Evolutionary conservation across 179 eudicot species (phyloP).

Genomic region (Patellifolia procumbens): DNA sequence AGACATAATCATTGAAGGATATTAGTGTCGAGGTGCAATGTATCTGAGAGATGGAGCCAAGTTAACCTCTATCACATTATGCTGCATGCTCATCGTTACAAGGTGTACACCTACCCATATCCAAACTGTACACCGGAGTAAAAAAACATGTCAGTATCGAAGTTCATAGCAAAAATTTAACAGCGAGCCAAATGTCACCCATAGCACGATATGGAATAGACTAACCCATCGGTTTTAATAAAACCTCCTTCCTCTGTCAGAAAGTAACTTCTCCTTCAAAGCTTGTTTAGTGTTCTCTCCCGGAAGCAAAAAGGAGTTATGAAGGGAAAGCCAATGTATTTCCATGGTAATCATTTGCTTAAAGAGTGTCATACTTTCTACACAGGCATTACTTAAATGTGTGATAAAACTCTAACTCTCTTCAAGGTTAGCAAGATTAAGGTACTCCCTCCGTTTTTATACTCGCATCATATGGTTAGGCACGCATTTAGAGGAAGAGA

Average conservation of each 20-base stretch:
- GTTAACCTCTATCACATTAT: background rate
- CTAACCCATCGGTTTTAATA: background rate
- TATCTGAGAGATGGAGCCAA: too few species aligned
- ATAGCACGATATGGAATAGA: background rate
- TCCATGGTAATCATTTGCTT: background rate
- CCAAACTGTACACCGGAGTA: background rate
- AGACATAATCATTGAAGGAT: too few species aligned
- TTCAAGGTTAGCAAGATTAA: background rate
- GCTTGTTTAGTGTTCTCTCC: background rate
- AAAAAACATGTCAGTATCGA: background rate
- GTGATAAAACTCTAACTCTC: background rate
- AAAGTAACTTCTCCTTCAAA: background rate
- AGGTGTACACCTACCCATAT: background rate
- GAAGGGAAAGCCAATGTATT: background rate
- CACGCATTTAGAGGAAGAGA: too few species aligned
- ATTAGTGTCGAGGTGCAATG: too few species aligned
- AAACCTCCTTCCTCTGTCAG: background rate
- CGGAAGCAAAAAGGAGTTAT: background rate
- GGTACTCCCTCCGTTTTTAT: too few species aligned
- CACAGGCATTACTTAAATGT: background rate
- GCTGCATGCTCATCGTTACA: background rate
- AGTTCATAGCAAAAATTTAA: background rate
- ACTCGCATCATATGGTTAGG: too few species aligned
- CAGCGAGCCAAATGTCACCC: background rate
- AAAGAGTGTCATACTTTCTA: background rate